Conservation (phyloP, 2,329 filamentous ascomycete genomes). For the Aureobasidium sp. region DNA sequence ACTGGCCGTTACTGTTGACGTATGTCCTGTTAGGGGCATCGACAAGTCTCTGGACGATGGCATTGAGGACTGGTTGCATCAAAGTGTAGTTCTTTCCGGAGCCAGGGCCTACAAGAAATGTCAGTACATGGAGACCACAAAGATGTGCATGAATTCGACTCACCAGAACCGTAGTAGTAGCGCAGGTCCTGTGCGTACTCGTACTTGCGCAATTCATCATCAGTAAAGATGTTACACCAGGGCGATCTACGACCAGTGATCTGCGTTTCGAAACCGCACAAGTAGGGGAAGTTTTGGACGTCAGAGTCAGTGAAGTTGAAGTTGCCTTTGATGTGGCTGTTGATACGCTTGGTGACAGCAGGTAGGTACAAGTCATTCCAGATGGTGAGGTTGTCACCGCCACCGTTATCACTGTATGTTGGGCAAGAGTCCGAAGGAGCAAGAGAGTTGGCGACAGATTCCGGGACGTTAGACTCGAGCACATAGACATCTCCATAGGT, state of each 20-base stretch:
- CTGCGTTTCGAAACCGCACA: slow-evolving; percentile 61
- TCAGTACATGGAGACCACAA: slow-evolving; percentile 19
- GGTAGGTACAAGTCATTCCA: slow-evolving; percentile 49
- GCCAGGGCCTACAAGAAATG: slow-evolving; percentile 46
- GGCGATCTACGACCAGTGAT: slow-evolving; percentile 51
- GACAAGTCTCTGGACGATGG: slow-evolving; percentile 45
- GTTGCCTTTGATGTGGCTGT: slow-evolving; percentile 45
- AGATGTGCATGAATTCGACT: background rate
- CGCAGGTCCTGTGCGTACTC: slow-evolving; percentile 59
- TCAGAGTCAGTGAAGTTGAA: slow-evolving; percentile 42
- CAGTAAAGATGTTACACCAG: slow-evolving; percentile 53
- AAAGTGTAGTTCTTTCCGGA: slow-evolving; percentile 46
- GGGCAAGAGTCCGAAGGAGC: slow-evolving; percentile 56
- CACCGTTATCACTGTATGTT: slow-evolving; percentile 47
- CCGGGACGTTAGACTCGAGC: slow-evolving; percentile 48
- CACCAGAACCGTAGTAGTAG: slow-evolving; percentile 41
- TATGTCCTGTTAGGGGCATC: slow-evolving; percentile 45
- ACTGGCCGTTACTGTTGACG: slow-evolving; percentile 37
- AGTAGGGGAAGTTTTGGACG: slow-evolving; percentile 52
- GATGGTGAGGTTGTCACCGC: slow-evolving; percentile 36
- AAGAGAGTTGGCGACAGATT: slow-evolving; percentile 53
- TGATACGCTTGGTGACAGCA: slow-evolving; percentile 46
- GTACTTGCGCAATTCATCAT: slow-evolving; percentile 52
- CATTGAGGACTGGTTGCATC: slow-evolving; percentile 54
- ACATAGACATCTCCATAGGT: slow-evolving; percentile 49